Conservation (phyloP, 1,284 basidiomycete genomes). For the Meira miltonrushii region DNA sequence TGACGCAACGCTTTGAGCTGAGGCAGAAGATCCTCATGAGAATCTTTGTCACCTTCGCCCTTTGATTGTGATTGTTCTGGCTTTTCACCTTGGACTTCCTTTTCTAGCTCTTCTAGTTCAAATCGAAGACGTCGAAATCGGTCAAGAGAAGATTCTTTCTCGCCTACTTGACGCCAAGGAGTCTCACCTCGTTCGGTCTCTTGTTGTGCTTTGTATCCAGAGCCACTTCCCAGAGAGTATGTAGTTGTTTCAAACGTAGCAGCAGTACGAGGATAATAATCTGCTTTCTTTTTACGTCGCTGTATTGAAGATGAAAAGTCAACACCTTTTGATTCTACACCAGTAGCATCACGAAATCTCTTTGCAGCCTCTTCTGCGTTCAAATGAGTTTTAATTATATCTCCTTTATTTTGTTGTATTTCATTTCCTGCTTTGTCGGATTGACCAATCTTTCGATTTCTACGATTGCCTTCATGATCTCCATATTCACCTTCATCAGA, state of each 20-base stretch:
- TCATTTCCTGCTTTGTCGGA: neutral
- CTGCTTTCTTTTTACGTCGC: neutral
- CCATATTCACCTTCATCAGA: neutral
- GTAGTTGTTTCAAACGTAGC: conserved; percentile 15
- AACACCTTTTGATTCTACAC: conserved; percentile 5
- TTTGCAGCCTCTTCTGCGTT: conserved; percentile 11
- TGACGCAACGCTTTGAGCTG: conserved; percentile 29
- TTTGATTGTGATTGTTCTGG: conserved; percentile 4
- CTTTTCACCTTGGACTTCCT: conserved; percentile 40
- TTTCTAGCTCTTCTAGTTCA: conserved; percentile 56
- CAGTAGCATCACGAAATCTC: conserved; percentile 13
- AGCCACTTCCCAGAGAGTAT: conserved; percentile 12
- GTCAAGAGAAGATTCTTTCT: conserved; percentile 53
- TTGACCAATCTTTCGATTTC: neutral
- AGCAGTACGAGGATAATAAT: conserved; percentile 5
- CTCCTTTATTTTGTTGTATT: neutral
- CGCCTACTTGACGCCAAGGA: neutral
- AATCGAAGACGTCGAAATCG: conserved; percentile 54
- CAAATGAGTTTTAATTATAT: conserved; percentile 7
- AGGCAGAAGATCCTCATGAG: conserved; percentile 30
- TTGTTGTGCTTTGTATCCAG: conserved; percentile 15
- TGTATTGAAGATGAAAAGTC: conserved; percentile 13
- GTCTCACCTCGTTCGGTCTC: neutral
- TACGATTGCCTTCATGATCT: neutral
- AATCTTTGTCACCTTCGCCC: conserved; percentile 19